These are phyloP conservation scores for Boletellus deceptivus DNA, from an alignment of 1,284 basidiomycete genomes.

Conservation along the genomic window DNA sequence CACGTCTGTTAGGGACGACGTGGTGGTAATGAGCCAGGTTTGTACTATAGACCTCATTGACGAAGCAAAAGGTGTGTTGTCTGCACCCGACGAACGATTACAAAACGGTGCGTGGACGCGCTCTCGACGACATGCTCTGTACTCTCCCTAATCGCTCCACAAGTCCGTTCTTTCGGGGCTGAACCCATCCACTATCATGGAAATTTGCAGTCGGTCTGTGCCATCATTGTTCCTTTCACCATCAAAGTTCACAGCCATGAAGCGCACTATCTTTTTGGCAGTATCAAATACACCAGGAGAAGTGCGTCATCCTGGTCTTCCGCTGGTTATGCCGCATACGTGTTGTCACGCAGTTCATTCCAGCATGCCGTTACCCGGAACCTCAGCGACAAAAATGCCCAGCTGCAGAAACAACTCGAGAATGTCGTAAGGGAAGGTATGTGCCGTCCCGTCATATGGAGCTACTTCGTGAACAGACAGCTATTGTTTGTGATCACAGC, in stretches of 20 bases:
- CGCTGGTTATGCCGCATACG: not conserved
- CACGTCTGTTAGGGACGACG: slow-evolving; percentile 62
- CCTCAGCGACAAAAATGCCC: slow-evolving; percentile 75
- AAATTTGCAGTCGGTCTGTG: slow-evolving; percentile 72
- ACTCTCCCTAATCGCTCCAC: slow-evolving; percentile 10
- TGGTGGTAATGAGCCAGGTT: slow-evolving; percentile 54
- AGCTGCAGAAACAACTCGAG: slow-evolving; percentile 77
- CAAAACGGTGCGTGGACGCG: slow-evolving; percentile 63
- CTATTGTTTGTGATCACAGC: slow-evolving; percentile 41
- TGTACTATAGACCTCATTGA: slow-evolving; percentile 4
- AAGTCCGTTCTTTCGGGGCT: slow-evolving; percentile 83
- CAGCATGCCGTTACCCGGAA: slow-evolving; percentile 78
- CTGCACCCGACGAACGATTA: slow-evolving; percentile 82
- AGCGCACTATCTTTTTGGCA: slow-evolving; percentile 86
- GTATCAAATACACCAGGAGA: slow-evolving; percentile 82
- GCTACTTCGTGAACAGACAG: not conserved
- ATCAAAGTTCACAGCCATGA: slow-evolving; percentile 13
- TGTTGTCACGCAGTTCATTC: slow-evolving; percentile 54
- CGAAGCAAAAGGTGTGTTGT: slow-evolving; percentile 59
- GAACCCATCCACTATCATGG: slow-evolving; percentile 67
- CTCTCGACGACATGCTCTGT: not conserved
- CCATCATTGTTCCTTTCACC: not conserved
- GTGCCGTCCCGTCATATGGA: not conserved
- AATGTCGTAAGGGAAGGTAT: slow-evolving; percentile 77
- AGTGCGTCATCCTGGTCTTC: slow-evolving; percentile 39